Base-by-base conservation (phyloP, 2,329 filamentous ascomycete species). In the Diaporthe longicolla region DNA sequence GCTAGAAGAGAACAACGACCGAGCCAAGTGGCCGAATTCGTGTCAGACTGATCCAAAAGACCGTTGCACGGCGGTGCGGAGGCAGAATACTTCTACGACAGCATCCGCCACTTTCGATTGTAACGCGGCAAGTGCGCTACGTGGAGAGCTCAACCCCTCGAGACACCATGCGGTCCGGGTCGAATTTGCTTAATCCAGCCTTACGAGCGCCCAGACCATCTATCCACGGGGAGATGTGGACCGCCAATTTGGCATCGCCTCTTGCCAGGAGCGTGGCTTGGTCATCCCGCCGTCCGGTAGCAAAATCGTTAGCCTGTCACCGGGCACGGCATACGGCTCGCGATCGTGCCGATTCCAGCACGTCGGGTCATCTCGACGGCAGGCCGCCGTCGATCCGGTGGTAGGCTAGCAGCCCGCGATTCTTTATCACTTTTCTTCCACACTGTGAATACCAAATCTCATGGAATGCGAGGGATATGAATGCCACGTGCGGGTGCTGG, bases 141-240 rank as follows among this genome's bases (percentile, higher is more conserved):
- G 19, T 40, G 32, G 15, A 43, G 57, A 32, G 32, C 37, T 4
- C 26, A 19, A 19, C n/a, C 57, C 52, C 29, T 40, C 24, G 45
- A 71, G 69, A 37, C 69, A 32, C 69, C 32, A 63, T 29, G 69
- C 35, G 69, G 55, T 43, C 69, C 45, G 57, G 45, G 45, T 40
- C 57, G 37, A 63, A 45, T 26, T 71, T 52, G 45, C n/a, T 50
- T 37, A 24, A n/a, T 37, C 55, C 40, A 37, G 63, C 63, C 63
- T 54, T 68, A 68, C 17, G 48, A 29, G 32, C n/a, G 48, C 63
- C 48, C 63, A 68, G 45, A 54, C 63, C 63, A 52, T 40, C 48
- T 29, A 54, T 19, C 15, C 45, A 24, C 32, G 32, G 63, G 63
- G 32, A 32, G 35, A 68, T 40, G 63, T 54, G 63, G 48, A 54